Percentiles rank a stretch among this genome's conserved stretches.
Conservation (phyloP, 176 grass and related monocot genomes). For the Ananas comosus region DNA sequence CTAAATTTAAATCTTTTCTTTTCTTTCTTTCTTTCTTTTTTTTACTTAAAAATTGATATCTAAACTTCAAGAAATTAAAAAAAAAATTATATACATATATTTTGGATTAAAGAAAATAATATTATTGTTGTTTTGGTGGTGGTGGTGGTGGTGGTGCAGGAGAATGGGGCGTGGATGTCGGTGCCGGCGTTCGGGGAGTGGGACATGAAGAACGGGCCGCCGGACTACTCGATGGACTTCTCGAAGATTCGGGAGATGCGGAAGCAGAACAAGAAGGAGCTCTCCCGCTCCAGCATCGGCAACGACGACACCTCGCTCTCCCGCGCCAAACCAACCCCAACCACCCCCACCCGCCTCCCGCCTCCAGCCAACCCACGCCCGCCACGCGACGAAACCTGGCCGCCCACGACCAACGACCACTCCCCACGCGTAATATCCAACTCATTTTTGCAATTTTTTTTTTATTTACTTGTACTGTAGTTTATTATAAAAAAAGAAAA, state of each 20-base stretch:
- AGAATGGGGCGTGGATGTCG: constrained; percentile 52
- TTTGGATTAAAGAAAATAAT: no score
- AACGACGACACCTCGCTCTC: constrained; percentile 46
- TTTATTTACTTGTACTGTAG: not conserved
- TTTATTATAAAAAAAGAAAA: no score
- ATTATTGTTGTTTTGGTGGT: no score
- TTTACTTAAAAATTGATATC: no score
- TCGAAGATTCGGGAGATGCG: constrained; percentile 96
- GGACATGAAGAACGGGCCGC: constrained; percentile 91
- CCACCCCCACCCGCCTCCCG: constrained; percentile 18
- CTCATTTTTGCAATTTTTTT: no score
- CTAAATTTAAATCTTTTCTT: no score
- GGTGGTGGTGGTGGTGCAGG: constrained; percentile 30
- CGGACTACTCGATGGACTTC: constrained; percentile 98
- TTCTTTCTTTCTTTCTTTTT: no score
- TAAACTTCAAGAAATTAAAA: no score
- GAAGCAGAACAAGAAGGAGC: constrained; percentile 95
- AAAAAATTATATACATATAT: no score
- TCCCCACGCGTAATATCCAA: constrained; percentile 53
- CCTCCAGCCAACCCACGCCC: constrained; percentile 1
- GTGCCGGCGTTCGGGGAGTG: constrained; percentile 90
- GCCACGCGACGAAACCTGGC: constrained; percentile 8
- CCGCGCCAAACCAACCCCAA: constrained; percentile 18
- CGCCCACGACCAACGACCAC: constrained; percentile 25
- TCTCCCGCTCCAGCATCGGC: constrained; percentile 62